These are phyloP conservation scores for Yamadazyma friedrichii DNA, from an alignment of 1,139 yeast species.

Conservation along the genomic window DNA sequence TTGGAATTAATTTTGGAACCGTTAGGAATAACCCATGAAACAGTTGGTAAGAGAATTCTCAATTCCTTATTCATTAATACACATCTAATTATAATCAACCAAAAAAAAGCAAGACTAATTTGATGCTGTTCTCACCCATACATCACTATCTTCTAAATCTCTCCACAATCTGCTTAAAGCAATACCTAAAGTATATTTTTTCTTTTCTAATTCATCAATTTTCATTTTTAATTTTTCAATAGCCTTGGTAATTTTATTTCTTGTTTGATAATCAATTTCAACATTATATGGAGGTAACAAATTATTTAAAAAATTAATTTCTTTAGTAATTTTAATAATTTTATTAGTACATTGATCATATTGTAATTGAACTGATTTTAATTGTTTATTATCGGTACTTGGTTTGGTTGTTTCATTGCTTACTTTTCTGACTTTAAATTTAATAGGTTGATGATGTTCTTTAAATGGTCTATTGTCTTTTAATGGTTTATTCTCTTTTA, in stretches of 20 bases:
- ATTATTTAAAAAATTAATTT: conserved; percentile 36
- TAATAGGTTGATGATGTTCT: conserved; percentile 25
- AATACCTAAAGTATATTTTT: conserved; percentile 44
- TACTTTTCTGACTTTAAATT: conserved; percentile 44
- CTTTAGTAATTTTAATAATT: conserved; percentile 41
- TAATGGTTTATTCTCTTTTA: too few relatives aligned
- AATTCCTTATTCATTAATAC: conserved; percentile 1
- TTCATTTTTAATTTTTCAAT: conserved; percentile 41
- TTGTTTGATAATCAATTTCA: conserved; percentile 43
- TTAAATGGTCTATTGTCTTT: too few relatives aligned
- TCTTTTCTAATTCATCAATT: conserved; percentile 44
- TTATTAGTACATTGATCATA: conserved; percentile 35
- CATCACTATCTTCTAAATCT: conserved; percentile 41
- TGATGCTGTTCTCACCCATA: conserved; percentile 37
- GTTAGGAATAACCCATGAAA: too few relatives aligned
- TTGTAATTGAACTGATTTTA: conserved; percentile 32
- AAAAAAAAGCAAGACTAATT: too few relatives aligned
- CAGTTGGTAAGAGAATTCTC: neutral
- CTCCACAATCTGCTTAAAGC: conserved; percentile 47
- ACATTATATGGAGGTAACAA: conserved; percentile 48
- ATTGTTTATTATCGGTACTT: conserved; percentile 12
- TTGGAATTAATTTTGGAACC: too few relatives aligned
- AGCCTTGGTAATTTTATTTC: conserved; percentile 43
- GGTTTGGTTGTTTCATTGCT: conserved; percentile 28
- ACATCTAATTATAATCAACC: neutral